Evolutionary conservation across 495 filamentous ascomycete genomes (phyloP), one percentile per base, ranked within the genome.

Genomic region (Podospora pseudoanserina): DNA sequence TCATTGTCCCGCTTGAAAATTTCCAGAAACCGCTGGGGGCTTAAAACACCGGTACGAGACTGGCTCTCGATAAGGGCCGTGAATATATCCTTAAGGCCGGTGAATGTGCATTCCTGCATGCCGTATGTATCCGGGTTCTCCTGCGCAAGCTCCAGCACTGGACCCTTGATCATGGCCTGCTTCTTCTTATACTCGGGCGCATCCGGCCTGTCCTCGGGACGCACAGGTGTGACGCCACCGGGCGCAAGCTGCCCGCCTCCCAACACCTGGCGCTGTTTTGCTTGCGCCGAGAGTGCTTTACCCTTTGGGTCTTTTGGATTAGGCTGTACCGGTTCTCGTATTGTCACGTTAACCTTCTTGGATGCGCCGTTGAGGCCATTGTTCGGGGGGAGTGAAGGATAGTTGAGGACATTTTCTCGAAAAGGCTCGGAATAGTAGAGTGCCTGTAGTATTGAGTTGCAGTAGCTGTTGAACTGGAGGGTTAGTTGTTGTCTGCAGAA

Each of bases 131-230:
- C 81, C 53, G 89, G 84, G 72, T 93, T 94, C 70, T 94, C 80
- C 73, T 91, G 89, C 54, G 90, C 89, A 72, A 95, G 82, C 67
- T 93, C 88, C 68, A 98, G 77, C 55, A 97, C 87, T 2, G 95
- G 95, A 0, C 96, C 92, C 39, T 89, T 90, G 67, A 93, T 84
- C 78, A 97, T 86, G 4, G 93, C 93, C 76, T 92, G 86, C 79
- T 97, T 97, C 83, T 99, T 99, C 79, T 97, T 97, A 78, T 92
- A 96, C 75, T 99, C 95, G 0, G 94, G 91, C 26, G 93, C 90
- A 68, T 97, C 94, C 2, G 90, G 89, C 75, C 90, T 92, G 73
- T 92, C 91, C 34, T 85, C 88, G 68, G 80, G 81, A 67, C 80
- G 78, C 30, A 82, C 70, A 27, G 78, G 79, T 65, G 75, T 73